These are phyloP conservation scores for Scheffersomyces lignicola DNA, from an alignment of 1,139 yeast genomes.

Conservation along the genomic window DNA sequence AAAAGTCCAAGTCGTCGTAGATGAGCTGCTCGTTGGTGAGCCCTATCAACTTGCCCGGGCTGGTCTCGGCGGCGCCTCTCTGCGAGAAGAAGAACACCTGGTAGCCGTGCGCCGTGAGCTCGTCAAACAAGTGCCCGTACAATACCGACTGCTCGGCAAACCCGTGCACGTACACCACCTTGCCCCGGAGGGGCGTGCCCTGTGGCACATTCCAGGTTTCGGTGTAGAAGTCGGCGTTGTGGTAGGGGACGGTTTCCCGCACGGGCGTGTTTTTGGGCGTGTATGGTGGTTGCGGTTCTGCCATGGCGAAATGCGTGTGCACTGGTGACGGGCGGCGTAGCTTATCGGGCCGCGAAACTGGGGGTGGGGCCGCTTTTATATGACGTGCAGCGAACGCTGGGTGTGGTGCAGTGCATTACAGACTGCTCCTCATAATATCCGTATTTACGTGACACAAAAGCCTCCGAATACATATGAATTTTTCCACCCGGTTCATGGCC, in stretches of 20 bases:
- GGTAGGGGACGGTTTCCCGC: slow-evolving; percentile 28
- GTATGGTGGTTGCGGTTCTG: slow-evolving; percentile 31
- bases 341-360: too few relatives aligned
- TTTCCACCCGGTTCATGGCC: too few relatives aligned
- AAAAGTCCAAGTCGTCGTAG: slow-evolving; percentile 68
- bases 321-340: too few relatives aligned
- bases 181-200: slow-evolving; percentile 45
- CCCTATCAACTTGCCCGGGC: slow-evolving; percentile 61
- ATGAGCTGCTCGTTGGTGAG: slow-evolving; percentile 63
- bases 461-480: too few relatives aligned
- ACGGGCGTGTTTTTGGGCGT: slow-evolving; percentile 32
- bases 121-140: slow-evolving; percentile 61
- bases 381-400: too few relatives aligned
- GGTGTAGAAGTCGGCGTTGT: slow-evolving; percentile 41
- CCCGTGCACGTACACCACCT: slow-evolving; percentile 74
- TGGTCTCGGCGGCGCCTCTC: slow-evolving; percentile 84
- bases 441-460: too few relatives aligned
- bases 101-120: slow-evolving; percentile 59
- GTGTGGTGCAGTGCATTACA: too few relatives aligned
- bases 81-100: slow-evolving; percentile 81
- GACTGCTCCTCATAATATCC: too few relatives aligned
- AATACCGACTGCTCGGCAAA: slow-evolving; percentile 65
- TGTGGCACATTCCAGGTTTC: slow-evolving; percentile 42
- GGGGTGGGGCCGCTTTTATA: too few relatives aligned
- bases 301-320: too few relatives aligned